Percentiles rank a stretch among this genome's conserved stretches.
Conservation (phyloP, 2,329 filamentous ascomycete species). For the Trichophyton verrucosum region DNA sequence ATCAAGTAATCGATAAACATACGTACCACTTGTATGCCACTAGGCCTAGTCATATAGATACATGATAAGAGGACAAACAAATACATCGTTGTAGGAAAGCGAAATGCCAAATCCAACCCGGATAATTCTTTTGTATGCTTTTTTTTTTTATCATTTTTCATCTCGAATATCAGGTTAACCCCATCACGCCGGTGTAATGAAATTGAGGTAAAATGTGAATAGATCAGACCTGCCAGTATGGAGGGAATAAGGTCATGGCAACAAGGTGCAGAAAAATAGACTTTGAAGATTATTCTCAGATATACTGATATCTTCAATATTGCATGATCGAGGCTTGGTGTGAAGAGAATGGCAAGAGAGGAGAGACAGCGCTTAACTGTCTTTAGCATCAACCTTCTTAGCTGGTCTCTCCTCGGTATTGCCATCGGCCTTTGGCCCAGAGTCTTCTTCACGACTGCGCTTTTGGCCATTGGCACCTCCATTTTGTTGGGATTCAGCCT, state of each 20-base stretch:
- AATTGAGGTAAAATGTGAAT: background rate
- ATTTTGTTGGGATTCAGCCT: slow-evolving; percentile 7
- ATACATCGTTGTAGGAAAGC: background rate
- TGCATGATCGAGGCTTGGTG: background rate
- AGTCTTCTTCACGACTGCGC: slow-evolving; percentile 33
- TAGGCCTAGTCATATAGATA: slow-evolving; percentile 1
- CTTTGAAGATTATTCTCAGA: background rate
- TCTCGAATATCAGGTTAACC: background rate
- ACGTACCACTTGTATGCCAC: slow-evolving; percentile 1
- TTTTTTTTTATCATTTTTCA: background rate
- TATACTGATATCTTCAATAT: background rate
- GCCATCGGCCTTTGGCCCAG: slow-evolving; percentile 14
- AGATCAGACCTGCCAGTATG: background rate
- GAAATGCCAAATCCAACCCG: background rate
- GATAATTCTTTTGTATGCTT: background rate
- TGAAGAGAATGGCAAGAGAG: background rate
- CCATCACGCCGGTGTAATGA: slow-evolving; percentile 1
- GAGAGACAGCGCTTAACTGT: slow-evolving; percentile 18
- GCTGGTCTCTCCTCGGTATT: slow-evolving; percentile 28
- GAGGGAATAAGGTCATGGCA: background rate
- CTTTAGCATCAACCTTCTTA: slow-evolving; percentile 40
- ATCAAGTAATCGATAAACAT: background rate
- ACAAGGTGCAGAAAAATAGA: background rate
- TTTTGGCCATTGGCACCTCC: slow-evolving; percentile 28
- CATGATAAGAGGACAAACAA: background rate